phyloP scores from a whole-genome alignment of 306 rosid genomes.

The Purshia tridentata region DNA sequence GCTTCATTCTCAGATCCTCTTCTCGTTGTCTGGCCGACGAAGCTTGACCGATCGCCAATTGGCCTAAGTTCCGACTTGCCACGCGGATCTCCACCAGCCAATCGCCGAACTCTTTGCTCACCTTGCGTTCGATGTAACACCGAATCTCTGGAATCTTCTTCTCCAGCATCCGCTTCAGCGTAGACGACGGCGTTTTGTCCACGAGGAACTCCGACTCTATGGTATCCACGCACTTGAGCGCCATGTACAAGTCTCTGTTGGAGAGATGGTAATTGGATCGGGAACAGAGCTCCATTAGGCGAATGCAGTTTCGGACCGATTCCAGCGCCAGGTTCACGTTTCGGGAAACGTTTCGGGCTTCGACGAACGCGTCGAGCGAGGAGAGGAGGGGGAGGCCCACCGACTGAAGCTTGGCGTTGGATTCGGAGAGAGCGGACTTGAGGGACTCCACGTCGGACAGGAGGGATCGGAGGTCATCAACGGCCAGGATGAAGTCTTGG shows the following conservation, averaged over 20 bases:
- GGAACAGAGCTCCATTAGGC: constrained; percentile 69
- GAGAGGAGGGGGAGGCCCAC: constrained; percentile 78
- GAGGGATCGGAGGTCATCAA: constrained; percentile 96
- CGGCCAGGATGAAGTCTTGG: constrained; percentile 97
- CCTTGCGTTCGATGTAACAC: constrained; percentile 77
- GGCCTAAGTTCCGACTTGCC: constrained; percentile 86
- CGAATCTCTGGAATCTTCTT: constrained; percentile 96
- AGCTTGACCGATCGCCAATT: constrained; percentile 89
- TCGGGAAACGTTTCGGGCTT: constrained; percentile 69
- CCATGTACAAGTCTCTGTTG: constrained; percentile 78
- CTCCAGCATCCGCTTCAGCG: constrained; percentile 84
- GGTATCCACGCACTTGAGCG: constrained; percentile 73
- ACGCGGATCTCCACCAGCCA: constrained; percentile 99
- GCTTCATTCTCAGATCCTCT: constrained; percentile 95
- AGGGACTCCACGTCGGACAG: constrained; percentile 92
- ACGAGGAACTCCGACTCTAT: constrained; percentile 67
- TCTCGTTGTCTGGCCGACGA: constrained; percentile 95
- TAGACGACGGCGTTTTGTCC: constrained; percentile 68
- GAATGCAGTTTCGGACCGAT: constrained; percentile 49
- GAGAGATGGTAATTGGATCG: constrained; percentile 76
- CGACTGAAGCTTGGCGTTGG: constrained; percentile 84
- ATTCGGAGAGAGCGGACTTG: constrained; percentile 84
- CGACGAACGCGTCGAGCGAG: constrained; percentile 81
- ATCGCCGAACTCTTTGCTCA: constrained; percentile 86
- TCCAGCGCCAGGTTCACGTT: constrained; percentile 79